Evolutionary conservation across 371 early-diverging fungal species (phyloP).

Genomic region (Lichtheimia ornata): DNA sequence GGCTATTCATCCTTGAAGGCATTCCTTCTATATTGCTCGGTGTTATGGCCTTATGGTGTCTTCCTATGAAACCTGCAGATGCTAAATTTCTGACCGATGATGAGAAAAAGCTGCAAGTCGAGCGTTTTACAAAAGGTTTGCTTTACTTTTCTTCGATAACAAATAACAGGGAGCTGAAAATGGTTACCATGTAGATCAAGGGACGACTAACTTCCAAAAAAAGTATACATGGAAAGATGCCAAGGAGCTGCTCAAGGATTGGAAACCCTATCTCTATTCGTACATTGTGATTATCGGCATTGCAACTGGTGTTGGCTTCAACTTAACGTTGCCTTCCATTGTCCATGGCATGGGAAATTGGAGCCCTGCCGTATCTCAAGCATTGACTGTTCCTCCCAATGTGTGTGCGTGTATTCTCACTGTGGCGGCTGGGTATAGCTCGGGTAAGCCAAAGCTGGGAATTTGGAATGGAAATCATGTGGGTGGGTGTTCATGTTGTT

Average conservation of each 20-base stretch:
- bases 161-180: not conserved
- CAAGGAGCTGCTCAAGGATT: not conserved
- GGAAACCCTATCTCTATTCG: slow-evolving; percentile 5
- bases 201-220: too few species aligned
- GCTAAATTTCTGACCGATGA: not conserved
- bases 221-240: not conserved
- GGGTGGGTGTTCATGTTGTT: too few species aligned
- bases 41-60: not conserved
- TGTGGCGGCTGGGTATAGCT: not conserved
- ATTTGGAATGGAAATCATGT: not conserved
- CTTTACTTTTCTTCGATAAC: not conserved
- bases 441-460: not conserved
- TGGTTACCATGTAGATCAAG: too few species aligned
- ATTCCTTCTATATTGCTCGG: not conserved
- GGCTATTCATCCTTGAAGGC: not conserved
- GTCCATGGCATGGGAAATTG: slow-evolving; percentile 7
- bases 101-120: not conserved
- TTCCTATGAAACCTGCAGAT: slow-evolving; percentile 1
- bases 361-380: slow-evolving; percentile 3
- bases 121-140: not conserved
- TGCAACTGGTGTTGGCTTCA: slow-evolving; percentile 1
- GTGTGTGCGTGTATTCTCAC: not conserved
- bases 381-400: slow-evolving; percentile 6
- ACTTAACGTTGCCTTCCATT: slow-evolving; percentile 3
- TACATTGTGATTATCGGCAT: slow-evolving; percentile 1